Evolutionary conservation across 805 yeast species (phyloP).

Genomic region (Scheffersomyces stipitis): DNA sequence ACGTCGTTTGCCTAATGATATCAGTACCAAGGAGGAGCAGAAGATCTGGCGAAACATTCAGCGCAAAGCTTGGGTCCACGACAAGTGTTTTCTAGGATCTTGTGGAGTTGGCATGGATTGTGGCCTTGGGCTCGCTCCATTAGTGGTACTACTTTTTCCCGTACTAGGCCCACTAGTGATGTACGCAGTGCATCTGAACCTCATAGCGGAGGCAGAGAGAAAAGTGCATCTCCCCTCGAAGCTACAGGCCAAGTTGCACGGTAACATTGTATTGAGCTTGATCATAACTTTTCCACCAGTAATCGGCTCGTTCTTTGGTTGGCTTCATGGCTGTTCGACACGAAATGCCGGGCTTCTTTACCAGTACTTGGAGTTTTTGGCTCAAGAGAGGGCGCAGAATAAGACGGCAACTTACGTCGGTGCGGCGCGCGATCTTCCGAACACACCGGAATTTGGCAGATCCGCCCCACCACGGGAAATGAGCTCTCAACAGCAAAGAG

Average conservation of each 20-base stretch:
- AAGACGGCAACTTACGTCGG: slow-evolving; percentile 20
- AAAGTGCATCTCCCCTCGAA: slow-evolving; percentile 56
- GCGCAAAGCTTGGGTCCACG: slow-evolving; percentile 83
- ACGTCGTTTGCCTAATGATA: slow-evolving; percentile 57
- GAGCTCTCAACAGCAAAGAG: too few species aligned
- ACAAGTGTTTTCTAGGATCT: slow-evolving; percentile 78
- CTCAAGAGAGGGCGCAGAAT: slow-evolving; percentile 12
- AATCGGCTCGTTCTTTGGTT: slow-evolving; percentile 72
- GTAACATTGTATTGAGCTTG: slow-evolving; percentile 73
- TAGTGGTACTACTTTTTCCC: slow-evolving; percentile 66
- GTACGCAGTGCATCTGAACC: slow-evolving; percentile 74
- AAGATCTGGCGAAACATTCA: slow-evolving; percentile 74
- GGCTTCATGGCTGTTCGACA: slow-evolving; percentile 85
- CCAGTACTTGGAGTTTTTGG: slow-evolving; percentile 14
- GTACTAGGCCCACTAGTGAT: slow-evolving; percentile 80
- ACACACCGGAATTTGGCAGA: too few species aligned
- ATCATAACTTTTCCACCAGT: slow-evolving; percentile 76
- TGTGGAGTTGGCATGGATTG: slow-evolving; percentile 62
- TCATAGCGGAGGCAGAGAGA: slow-evolving; percentile 60
- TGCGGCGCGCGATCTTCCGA: too few species aligned
- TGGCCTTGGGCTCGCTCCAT: slow-evolving; percentile 77
- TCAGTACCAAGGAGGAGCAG: slow-evolving; percentile 52
- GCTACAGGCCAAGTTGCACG: slow-evolving; percentile 67
- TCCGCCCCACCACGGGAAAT: too few species aligned
- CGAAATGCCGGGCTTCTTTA: slow-evolving; percentile 84